Percentiles rank a stretch among this genome's conserved stretches.
phyloP scores from a whole-genome alignment of 2,329 filamentous ascomycete species.

The Trichoderma atroviride region DNA sequence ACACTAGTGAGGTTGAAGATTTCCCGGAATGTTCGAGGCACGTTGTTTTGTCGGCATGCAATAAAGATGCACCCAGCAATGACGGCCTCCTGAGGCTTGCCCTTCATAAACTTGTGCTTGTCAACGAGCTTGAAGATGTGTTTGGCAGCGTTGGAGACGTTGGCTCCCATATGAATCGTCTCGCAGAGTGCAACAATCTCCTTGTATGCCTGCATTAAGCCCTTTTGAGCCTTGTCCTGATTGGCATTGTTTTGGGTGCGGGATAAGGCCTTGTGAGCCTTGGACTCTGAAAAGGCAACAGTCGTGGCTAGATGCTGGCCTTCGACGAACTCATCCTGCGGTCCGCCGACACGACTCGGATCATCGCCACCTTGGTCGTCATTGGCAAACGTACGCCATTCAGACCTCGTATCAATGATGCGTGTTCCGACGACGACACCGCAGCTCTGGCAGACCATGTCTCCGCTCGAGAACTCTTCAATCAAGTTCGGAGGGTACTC shows the following conservation, averaged over 20 bases:
- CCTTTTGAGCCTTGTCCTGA: conserved; percentile 81
- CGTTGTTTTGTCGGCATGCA: conserved; percentile 85
- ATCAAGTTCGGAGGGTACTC: conserved; percentile 89
- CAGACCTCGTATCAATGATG: conserved; percentile 92
- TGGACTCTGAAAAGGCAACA: conserved; percentile 80
- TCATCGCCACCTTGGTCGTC: conserved; percentile 97
- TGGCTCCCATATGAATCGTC: conserved; percentile 76
- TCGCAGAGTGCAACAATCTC: conserved; percentile 89
- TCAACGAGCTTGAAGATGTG: conserved; percentile 94
- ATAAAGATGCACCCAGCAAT: conserved; percentile 98
- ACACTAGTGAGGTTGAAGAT: conserved; percentile 93
- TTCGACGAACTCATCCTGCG: conserved; percentile 84
- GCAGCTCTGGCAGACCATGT: conserved; percentile 90
- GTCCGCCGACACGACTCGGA: conserved; percentile 96
- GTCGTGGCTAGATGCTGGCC: conserved; percentile 86
- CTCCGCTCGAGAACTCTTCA: conserved; percentile 89
- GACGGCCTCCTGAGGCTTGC: conserved; percentile 90
- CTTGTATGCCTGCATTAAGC: conserved; percentile 80
- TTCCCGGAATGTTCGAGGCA: conserved; percentile 89
- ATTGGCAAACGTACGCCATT: conserved; percentile 99
- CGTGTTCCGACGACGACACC: conserved; percentile 88
- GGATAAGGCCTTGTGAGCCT: conserved; percentile 72
- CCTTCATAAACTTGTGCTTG: conserved; percentile 91
- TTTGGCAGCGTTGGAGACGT: conserved; percentile 87
- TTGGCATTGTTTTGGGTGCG: conserved; percentile 85